Evolutionary conservation across 108 stramenopile species (phyloP).

Genomic region (Cafeteria roenbergensis): DNA sequence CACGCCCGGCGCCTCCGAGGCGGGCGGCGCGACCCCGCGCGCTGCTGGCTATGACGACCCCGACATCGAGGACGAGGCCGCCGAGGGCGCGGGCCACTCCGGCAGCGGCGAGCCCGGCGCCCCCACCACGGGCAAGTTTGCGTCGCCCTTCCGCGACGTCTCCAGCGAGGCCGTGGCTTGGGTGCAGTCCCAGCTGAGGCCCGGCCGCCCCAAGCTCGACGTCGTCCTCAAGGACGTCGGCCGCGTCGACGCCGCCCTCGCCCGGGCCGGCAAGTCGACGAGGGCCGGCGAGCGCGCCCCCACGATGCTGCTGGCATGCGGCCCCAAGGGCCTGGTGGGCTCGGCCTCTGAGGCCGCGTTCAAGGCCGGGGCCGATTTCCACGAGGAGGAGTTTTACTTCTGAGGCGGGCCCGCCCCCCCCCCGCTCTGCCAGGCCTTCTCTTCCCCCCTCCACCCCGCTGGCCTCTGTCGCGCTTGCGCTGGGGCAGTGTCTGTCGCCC

Average conservation of each 20-base stretch:
- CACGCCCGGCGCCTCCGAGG: no score
- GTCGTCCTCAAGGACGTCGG: no score
- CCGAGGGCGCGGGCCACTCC: no score
- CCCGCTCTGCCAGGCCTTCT: no score
- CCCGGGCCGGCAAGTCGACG: background rate
- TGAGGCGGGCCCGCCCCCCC: no score
- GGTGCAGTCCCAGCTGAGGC: background rate
- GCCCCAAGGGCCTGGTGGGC: background rate
- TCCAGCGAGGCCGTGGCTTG: background rate
- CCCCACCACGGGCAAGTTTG: background rate
- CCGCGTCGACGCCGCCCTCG: background rate
- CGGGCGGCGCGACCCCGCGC: no score
- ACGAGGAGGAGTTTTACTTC: background rate
- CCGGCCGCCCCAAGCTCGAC: background rate
- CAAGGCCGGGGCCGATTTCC: background rate
- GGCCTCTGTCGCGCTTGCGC: no score
- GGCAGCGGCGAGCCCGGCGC: no score
- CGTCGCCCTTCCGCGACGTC: background rate
- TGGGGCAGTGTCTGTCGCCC: no score
- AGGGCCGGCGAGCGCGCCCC: background rate
- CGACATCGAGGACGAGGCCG: no score
- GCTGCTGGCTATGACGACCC: no score
- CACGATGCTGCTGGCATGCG: background rate
- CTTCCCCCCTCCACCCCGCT: no score
- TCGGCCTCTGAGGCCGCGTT: background rate